A percentile compares a stretch with the other conserved stretches of the same genome.
Evolutionary conservation across 2,329 filamentous ascomycete genomes (phyloP).

Genomic region (Phyllosticta ampelicida): DNA sequence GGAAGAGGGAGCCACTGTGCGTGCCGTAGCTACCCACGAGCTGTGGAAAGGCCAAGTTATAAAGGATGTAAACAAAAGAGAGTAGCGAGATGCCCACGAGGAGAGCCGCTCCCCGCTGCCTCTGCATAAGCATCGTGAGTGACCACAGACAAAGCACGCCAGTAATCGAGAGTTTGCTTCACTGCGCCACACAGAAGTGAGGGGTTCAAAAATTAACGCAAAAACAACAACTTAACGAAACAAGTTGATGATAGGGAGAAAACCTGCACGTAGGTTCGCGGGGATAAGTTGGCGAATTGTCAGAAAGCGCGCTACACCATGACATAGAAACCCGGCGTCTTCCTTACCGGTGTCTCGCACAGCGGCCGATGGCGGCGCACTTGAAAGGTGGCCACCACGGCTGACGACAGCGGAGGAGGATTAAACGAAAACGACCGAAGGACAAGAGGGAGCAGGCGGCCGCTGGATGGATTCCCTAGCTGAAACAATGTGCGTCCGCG

Average conservation of each 20-base stretch:
- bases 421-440: neutral
- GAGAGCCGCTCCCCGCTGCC: neutral
- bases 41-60: neutral
- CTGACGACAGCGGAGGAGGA: neutral
- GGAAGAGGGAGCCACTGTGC: neutral
- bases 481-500: neutral
- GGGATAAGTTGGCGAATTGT: neutral
- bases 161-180: neutral
- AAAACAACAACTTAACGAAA: neutral
- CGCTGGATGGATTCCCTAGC: neutral
- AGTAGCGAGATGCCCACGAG: neutral
- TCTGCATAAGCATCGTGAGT: neutral
- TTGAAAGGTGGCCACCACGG: neutral
- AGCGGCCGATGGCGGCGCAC: neutral
- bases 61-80: neutral
- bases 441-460: neutral
- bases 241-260: neutral
- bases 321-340: neutral
- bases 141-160: neutral
- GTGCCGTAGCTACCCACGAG: neutral
- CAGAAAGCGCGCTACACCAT: neutral
- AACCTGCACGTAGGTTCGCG: neutral
- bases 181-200: neutral
- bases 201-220: neutral
- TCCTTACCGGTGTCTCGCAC: neutral